Conservation (phyloP, 2,329 filamentous ascomycete genomes). For the Calonectria crousiana region DNA sequence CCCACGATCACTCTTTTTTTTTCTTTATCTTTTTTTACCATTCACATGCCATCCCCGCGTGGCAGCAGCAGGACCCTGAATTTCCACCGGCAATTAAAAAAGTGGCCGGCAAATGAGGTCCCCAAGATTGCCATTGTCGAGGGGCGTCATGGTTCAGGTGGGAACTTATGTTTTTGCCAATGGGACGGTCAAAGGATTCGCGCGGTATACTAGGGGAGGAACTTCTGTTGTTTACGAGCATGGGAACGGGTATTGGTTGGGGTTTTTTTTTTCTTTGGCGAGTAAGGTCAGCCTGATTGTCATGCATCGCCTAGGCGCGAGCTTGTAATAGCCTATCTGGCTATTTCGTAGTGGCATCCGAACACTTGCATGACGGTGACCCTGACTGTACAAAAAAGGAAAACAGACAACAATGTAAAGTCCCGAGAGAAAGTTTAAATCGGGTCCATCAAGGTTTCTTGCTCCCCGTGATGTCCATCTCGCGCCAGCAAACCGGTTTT, state of each 20-base stretch:
- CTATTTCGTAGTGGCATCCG: not conserved
- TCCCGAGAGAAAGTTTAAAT: not conserved
- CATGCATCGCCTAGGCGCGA: not conserved
- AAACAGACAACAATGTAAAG: not conserved
- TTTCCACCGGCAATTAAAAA: not conserved
- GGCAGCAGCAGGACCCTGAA: not conserved
- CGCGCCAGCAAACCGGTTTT: not conserved
- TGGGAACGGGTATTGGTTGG: not conserved
- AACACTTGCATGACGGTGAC: not conserved
- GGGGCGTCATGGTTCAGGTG: slow-evolving; percentile 18
- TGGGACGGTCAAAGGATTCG: not conserved
- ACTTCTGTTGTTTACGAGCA: not conserved
- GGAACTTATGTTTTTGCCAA: not conserved
- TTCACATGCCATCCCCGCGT: not conserved
- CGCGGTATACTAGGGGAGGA: not conserved
- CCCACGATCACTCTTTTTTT: not conserved
- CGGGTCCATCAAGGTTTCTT: not conserved
- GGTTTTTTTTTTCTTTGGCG: not conserved
- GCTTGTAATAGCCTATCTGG: slow-evolving; percentile 5
- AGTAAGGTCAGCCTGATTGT: not conserved
- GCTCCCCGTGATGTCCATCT: not conserved
- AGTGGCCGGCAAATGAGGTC: not conserved
- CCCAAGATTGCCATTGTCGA: not conserved
- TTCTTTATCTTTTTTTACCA: not conserved
- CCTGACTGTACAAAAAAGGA: not conserved